phyloP scores from a whole-genome alignment of 2,329 filamentous ascomycete genomes.

The Fusarium drepaniforme region DNA sequence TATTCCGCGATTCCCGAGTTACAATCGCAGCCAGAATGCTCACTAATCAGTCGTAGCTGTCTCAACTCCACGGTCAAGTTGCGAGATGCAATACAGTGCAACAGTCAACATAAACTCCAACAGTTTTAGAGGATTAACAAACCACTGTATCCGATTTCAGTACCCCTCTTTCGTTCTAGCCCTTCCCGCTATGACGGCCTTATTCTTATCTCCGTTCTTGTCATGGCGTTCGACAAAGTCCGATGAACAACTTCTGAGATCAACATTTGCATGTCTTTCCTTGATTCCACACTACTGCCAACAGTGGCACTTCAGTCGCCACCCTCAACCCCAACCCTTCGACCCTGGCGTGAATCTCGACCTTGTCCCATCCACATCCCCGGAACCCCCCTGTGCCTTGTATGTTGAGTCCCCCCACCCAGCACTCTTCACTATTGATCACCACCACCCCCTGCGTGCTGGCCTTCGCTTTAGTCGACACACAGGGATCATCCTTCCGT shows the following conservation, averaged over 20 bases:
- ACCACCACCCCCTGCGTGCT: not conserved
- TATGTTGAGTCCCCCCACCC: not conserved
- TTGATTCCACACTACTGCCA: not conserved
- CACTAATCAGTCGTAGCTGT: not conserved
- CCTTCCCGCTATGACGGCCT: not conserved
- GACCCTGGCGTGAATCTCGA: not conserved
- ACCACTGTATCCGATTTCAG: not conserved
- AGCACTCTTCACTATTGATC: not conserved
- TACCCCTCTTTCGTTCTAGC: not conserved
- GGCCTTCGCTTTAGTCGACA: not conserved
- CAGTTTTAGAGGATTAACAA: not conserved
- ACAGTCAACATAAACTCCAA: not conserved
- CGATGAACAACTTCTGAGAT: not conserved
- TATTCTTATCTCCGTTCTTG: not conserved
- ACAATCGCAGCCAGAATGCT: not conserved
- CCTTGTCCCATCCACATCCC: not conserved
- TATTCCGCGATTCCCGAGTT: not conserved
- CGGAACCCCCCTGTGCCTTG: not conserved
- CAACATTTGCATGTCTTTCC: not conserved
- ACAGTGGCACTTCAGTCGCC: too few species aligned
- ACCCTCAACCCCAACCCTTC: not conserved
- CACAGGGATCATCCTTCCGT: not conserved
- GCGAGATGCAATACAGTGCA: not conserved
- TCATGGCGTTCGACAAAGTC: not conserved
- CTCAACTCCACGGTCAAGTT: not conserved